A percentile compares a stretch with the other conserved stretches of the same genome.
These are phyloP conservation scores for Russula sp. DNA, from an alignment of 768 basidiomycete genomes.

Conservation along the genomic window DNA sequence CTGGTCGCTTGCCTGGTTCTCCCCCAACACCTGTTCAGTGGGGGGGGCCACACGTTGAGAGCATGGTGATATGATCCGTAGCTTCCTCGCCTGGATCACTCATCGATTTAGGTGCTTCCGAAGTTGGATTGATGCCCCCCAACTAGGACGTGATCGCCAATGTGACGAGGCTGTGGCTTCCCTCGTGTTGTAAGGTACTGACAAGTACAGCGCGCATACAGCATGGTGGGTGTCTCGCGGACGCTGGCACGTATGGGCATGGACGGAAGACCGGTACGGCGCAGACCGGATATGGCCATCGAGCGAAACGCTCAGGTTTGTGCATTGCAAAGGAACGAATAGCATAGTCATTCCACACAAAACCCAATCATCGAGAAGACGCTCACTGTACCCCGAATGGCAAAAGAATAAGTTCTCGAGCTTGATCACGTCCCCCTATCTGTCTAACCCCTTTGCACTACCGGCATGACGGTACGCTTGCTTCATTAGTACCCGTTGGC, in stretches of 20 bases:
- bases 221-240: not conserved
- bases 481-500: too few relatives aligned
- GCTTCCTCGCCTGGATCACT: too few relatives aligned
- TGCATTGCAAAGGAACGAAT: not conserved
- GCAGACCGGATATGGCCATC: not conserved
- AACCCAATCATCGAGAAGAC: too few relatives aligned
- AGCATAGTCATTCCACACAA: not conserved
- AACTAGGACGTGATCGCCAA: not conserved
- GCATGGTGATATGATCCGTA: not conserved
- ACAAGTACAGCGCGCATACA: not conserved
- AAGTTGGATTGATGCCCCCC: not conserved
- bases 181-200: too few relatives aligned
- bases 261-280: not conserved
- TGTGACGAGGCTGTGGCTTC: not conserved
- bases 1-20: not conserved
- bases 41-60: not conserved
- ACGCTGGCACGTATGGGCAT: not conserved
- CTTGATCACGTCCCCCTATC: too few relatives aligned
- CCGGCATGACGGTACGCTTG: too few relatives aligned
- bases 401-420: too few relatives aligned
- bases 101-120: not conserved
- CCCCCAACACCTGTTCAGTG: not conserved
- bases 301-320: too few relatives aligned
- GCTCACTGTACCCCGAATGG: too few relatives aligned
- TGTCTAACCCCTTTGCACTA: too few relatives aligned